A percentile compares a stretch with the other conserved stretches of the same genome.
Conservation (phyloP, 768 basidiomycete species). For the Rhizopogon vulgaris region DNA sequence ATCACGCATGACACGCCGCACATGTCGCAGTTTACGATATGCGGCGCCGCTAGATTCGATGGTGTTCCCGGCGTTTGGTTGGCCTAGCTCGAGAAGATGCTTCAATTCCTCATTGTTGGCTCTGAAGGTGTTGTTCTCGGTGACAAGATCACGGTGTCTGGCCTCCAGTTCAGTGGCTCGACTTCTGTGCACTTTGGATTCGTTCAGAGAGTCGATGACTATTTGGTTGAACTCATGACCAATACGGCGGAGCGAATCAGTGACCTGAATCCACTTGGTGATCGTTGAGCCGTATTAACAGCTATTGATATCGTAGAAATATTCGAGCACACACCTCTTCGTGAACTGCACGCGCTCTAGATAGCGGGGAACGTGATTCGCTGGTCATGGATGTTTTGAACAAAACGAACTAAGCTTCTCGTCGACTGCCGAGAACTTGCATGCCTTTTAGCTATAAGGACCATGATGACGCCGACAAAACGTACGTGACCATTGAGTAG, state of each 20-base stretch:
- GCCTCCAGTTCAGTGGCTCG: slow-evolving; percentile 35
- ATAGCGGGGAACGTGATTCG: slow-evolving; percentile 10
- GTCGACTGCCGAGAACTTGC: background rate
- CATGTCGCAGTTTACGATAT: slow-evolving; percentile 24
- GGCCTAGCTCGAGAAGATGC: slow-evolving; percentile 16
- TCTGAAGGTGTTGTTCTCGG: slow-evolving; percentile 22
- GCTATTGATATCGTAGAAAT: background rate
- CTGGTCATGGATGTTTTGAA: background rate
- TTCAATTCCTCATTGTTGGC: slow-evolving; percentile 31
- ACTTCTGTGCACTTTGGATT: slow-evolving; percentile 13
- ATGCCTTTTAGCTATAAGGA: background rate
- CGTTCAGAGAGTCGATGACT: slow-evolving; percentile 16
- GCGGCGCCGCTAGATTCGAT: slow-evolving; percentile 30
- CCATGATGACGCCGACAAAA: background rate
- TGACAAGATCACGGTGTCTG: slow-evolving; percentile 17
- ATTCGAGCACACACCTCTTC: slow-evolving; percentile 17
- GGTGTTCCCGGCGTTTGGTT: slow-evolving; percentile 19
- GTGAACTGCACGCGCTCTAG: slow-evolving; percentile 17
- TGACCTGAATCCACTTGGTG: slow-evolving; percentile 21
- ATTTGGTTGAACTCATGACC: slow-evolving; percentile 24
- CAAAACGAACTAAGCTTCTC: background rate
- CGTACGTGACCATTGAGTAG: background rate
- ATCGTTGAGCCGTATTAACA: background rate
- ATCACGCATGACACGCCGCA: slow-evolving; percentile 35
- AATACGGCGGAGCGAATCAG: slow-evolving; percentile 19